Evolutionary conservation across 345 rosid genomes (phyloP), one percentile per base, ranked within the genome.

Genomic region (Citrus trifoliata): DNA sequence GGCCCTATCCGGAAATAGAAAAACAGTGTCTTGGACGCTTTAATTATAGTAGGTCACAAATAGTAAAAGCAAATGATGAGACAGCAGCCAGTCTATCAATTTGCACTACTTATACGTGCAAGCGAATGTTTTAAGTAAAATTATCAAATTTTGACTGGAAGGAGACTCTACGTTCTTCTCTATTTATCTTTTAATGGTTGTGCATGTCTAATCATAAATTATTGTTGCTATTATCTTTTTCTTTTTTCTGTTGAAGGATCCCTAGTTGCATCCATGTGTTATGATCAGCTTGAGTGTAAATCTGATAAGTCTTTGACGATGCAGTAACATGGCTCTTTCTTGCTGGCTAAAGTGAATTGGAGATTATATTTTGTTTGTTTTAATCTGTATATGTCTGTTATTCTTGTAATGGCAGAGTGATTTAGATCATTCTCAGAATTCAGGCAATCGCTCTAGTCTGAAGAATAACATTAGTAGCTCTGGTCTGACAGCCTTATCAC

Each of bases 341-440:
- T 51, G 71, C 46, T 51, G 55, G 25, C 51, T 33, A 35, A 14
- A 32, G 56, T 76, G 28, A 63, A 64, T n/a, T 27, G 10, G 38
- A 19, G 35, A 65, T 5, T 56, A 12, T 42, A 32, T 67, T 32
- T 63, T n/a, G 51, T 33, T 48, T 58, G 33, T 67, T 67, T 46
- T 79, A 66, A 76, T 56, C 4, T 64, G 38, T 56, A 28, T 71
- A 16, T 40, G 5, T 32, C 38, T 59, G 33, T 21, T 83, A 12
- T 46, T 75, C 72, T 77, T 82, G 46, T 60, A 69, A 82, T 85
- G 82, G 84, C 92, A 93, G 98, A 90, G 92, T 85, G 98, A 94
- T 82, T 79, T 83, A 55, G 94, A 91, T 78, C 90, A 73, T 79
- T 80, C 80, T 73, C 89, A 81, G 70, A 64, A 65, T 80, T 85